phyloP scores from a whole-genome alignment of 352 stramenopile genomes.

The Aphanomyces invadans region DNA sequence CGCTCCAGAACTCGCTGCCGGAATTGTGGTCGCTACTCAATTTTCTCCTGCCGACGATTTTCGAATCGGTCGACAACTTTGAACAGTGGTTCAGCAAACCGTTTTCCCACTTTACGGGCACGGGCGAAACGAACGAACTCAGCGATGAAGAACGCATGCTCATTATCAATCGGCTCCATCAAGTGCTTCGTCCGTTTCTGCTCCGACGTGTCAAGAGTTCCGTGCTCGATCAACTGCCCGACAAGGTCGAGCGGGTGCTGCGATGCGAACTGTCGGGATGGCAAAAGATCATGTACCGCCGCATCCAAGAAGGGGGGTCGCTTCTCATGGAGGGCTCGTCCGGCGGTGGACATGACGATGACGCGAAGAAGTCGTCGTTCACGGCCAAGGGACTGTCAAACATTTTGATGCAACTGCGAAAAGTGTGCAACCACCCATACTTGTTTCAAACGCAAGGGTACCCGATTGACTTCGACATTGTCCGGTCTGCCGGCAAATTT shows the following conservation, averaged over 20 bases:
- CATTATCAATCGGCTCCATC: constrained; percentile 81
- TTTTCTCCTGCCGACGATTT: constrained; percentile 88
- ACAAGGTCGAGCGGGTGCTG: constrained; percentile 82
- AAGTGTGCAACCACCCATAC: constrained; percentile 86
- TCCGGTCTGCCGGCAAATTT: constrained; percentile 89
- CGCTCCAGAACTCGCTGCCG: constrained; percentile 95
- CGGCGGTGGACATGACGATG: constrained; percentile 51
- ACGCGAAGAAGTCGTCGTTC: constrained; percentile 59
- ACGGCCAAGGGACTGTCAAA: constrained; percentile 81
- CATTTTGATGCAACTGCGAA: constrained; percentile 83
- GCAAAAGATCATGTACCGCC: constrained; percentile 85
- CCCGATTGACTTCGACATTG: constrained; percentile 72
- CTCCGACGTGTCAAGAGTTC: constrained; percentile 80
- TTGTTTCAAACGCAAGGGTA: constrained; percentile 81
- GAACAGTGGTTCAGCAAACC: constrained; percentile 87
- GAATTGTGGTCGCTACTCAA: constrained; percentile 90
- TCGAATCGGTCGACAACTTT: constrained; percentile 85
- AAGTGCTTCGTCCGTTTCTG: constrained; percentile 79
- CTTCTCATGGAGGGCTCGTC: constrained; percentile 71
- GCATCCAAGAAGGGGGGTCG: constrained; percentile 81
- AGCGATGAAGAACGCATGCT: constrained; percentile 85
- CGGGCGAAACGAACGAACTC: constrained; percentile 57
- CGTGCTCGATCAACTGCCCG: constrained; percentile 76
- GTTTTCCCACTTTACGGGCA: constrained; percentile 60
- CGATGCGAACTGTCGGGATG: constrained; percentile 81